phyloP scores from a whole-genome alignment of 2,329 filamentous ascomycete genomes.

The Colletotrichum eleusines region DNA sequence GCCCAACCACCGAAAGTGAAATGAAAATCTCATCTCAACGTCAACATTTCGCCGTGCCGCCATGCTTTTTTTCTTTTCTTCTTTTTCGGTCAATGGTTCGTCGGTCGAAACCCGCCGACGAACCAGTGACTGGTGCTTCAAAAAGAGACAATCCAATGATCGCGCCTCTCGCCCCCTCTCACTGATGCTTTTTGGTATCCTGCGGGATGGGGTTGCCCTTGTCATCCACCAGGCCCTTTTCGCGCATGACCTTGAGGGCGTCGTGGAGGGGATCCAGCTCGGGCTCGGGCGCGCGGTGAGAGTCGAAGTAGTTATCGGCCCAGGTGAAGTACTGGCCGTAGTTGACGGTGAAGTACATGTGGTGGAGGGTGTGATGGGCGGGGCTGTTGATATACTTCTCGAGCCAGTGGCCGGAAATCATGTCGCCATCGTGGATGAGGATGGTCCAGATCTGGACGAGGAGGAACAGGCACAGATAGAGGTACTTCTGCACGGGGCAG shows the following conservation, averaged over 20 bases:
- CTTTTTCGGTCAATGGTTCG: background rate
- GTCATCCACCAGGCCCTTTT: slow-evolving; percentile 59
- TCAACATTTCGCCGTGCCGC: slow-evolving; percentile 15
- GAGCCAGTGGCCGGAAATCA: slow-evolving; percentile 60
- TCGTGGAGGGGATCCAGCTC: slow-evolving; percentile 59
- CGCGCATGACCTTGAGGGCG: slow-evolving; percentile 57
- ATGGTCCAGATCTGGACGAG: slow-evolving; percentile 63
- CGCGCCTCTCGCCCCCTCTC: background rate
- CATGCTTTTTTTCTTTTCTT: slow-evolving; percentile 24
- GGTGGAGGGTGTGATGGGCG: slow-evolving; percentile 61
- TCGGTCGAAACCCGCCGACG: background rate
- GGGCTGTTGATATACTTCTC: slow-evolving; percentile 62
- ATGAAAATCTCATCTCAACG: slow-evolving; percentile 14
- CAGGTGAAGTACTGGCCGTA: slow-evolving; percentile 64
- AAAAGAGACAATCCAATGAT: background rate
- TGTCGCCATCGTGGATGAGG: slow-evolving; percentile 63
- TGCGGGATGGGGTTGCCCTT: slow-evolving; percentile 54
- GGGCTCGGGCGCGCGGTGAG: slow-evolving; percentile 57
- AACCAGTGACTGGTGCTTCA: background rate
- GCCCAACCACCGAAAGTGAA: slow-evolving; percentile 7
- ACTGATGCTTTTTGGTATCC: slow-evolving; percentile 46
- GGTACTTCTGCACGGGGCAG: slow-evolving; percentile 59
- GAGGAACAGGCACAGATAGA: slow-evolving; percentile 59
- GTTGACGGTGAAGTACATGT: slow-evolving; percentile 64
- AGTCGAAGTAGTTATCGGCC: slow-evolving; percentile 59